phyloP scores from a whole-genome alignment of 441 rosid species.

The Euphorbia schlechtendalii region DNA sequence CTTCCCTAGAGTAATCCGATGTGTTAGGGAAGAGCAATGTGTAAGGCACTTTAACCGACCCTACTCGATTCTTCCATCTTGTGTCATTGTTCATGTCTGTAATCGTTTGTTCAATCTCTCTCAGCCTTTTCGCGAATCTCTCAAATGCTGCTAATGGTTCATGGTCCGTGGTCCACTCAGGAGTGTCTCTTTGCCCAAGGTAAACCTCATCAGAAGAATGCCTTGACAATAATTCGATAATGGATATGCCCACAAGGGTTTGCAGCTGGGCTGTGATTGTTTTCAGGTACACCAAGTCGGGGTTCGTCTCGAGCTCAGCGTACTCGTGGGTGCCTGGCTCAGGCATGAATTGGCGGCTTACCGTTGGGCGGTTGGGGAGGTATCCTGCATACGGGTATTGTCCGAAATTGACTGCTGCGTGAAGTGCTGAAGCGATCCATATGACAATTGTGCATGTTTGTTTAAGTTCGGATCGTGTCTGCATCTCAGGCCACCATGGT shows the following conservation, averaged over 20 bases:
- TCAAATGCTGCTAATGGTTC: constrained; percentile 55
- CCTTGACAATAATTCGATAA: constrained; percentile 68
- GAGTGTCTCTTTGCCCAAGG: constrained; percentile 66
- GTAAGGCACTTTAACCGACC: constrained; percentile 72
- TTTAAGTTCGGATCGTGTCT: constrained; percentile 44
- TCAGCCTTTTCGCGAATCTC: constrained; percentile 43
- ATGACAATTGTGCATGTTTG: constrained; percentile 67
- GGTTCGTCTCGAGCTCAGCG: constrained; percentile 43
- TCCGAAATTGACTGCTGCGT: constrained; percentile 89
- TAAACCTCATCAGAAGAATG: constrained; percentile 73
- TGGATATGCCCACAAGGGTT: constrained; percentile 71
- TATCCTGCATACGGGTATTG: constrained; percentile 87
- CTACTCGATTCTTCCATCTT: constrained; percentile 60
- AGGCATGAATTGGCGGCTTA: constrained; percentile 86
- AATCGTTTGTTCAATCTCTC: constrained; percentile 48
- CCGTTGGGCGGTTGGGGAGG: constrained; percentile 81
- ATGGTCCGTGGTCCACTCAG: constrained; percentile 68
- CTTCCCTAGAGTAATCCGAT: constrained; percentile 45
- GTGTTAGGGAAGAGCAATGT: constrained; percentile 63
- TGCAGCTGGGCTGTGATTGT: constrained; percentile 76
- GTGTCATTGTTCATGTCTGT: constrained; percentile 43
- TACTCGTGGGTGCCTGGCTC: constrained; percentile 67
- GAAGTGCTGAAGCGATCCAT: constrained; percentile 89
- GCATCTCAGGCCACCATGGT: constrained; percentile 73
- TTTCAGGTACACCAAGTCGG: constrained; percentile 53